A percentile compares a stretch with the other conserved stretches of the same genome.
Evolutionary conservation across 2,329 filamentous ascomycete genomes (phyloP).

Genomic region (Periconia digitata): DNA sequence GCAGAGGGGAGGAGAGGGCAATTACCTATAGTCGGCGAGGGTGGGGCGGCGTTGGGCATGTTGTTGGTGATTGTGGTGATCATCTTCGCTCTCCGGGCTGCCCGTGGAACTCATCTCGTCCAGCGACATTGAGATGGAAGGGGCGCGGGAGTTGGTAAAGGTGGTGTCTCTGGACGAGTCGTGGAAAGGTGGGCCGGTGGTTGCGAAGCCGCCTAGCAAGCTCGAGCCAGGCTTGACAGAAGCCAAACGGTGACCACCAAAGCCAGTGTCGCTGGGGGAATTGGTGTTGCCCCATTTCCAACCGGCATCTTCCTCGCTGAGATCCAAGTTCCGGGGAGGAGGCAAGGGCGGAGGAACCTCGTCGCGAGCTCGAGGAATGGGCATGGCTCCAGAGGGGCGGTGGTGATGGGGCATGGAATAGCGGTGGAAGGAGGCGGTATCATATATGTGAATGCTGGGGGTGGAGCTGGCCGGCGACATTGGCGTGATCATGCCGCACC

Average conservation of each 20-base stretch:
- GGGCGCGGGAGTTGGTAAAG: constrained; percentile 39
- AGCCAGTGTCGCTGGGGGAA: constrained; percentile 50
- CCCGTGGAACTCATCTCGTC: constrained; percentile 40
- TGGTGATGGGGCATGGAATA: constrained; percentile 34
- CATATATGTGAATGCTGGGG: constrained; percentile 47
- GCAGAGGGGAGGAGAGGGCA: neutral
- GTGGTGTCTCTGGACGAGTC: constrained; percentile 31
- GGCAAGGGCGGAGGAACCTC: constrained; percentile 61
- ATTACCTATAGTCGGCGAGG: constrained; percentile 48
- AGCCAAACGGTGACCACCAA: constrained; percentile 48
- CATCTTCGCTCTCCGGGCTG: constrained; percentile 34
- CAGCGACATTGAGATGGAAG: constrained; percentile 41
- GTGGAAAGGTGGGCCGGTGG: constrained; percentile 22
- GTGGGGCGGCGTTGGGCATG: constrained; percentile 33
- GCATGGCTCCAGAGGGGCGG: constrained; percentile 55
- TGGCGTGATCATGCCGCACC: constrained; percentile 29
- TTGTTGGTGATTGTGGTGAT: constrained; percentile 29
- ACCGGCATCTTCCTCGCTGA: constrained; percentile 60
- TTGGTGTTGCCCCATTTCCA: constrained; percentile 67
- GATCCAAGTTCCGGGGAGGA: constrained; percentile 61
- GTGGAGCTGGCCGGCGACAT: constrained; percentile 40
- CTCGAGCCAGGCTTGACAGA: constrained; percentile 52
- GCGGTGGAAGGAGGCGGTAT: constrained; percentile 37
- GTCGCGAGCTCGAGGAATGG: constrained; percentile 61
- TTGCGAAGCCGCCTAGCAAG: constrained; percentile 41